These are phyloP conservation scores for Rhodotorula mucilaginosa DNA, from an alignment of 1,284 basidiomycete genomes.

Conservation along the genomic window DNA sequence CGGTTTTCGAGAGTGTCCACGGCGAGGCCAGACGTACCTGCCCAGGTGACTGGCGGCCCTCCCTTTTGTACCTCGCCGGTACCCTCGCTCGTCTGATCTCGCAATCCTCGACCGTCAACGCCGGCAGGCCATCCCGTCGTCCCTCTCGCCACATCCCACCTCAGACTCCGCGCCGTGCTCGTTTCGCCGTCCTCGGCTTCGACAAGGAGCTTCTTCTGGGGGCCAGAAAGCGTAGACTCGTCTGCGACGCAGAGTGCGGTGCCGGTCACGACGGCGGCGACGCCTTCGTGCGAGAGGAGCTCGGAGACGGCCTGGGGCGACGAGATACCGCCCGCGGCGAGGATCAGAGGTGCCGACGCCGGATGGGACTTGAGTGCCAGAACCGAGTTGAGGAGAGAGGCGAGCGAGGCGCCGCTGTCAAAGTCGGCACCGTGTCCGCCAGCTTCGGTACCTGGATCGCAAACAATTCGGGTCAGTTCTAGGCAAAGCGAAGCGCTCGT, in stretches of 20 bases:
- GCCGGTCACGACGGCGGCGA: slow-evolving; percentile 13
- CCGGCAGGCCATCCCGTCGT: slow-evolving; percentile 7
- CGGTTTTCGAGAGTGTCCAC: background rate
- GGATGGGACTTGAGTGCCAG: background rate
- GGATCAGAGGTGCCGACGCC: background rate
- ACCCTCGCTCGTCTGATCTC: slow-evolving; percentile 3
- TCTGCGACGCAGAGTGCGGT: slow-evolving; percentile 15
- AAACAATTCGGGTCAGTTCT: no score
- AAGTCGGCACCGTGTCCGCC: slow-evolving; percentile 24
- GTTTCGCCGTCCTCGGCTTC: background rate
- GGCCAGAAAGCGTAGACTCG: slow-evolving; percentile 6
- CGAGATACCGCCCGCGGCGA: slow-evolving; percentile 18
- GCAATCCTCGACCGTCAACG: slow-evolving; percentile 2
- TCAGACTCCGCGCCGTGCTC: background rate
- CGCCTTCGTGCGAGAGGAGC: background rate
- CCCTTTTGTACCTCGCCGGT: background rate
- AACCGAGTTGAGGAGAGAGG: background rate
- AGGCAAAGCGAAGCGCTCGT: no score
- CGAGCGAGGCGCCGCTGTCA: background rate
- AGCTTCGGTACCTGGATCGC: slow-evolving; percentile 16
- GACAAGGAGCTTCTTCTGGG: slow-evolving; percentile 22
- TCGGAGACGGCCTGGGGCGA: background rate
- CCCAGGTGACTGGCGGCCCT: background rate
- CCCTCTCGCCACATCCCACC: slow-evolving; percentile 16
- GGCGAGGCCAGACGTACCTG: background rate